Evolutionary conservation across 306 rosid genomes (phyloP).

Genomic region (Pachyrhizus erosus): DNA sequence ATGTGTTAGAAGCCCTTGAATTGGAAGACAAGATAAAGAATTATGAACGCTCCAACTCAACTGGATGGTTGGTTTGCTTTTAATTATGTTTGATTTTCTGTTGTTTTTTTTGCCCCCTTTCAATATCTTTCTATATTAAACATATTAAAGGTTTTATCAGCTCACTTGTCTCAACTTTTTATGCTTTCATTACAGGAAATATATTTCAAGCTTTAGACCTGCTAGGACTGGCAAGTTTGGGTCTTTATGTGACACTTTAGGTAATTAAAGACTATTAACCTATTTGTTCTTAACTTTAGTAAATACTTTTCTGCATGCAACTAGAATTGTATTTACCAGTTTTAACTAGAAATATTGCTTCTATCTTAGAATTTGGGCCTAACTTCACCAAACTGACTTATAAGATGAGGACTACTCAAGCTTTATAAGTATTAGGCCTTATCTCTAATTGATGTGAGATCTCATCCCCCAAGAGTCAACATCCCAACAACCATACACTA

Average conservation of each 20-base stretch:
- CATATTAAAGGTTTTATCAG: conserved; percentile 29
- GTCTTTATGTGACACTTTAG: conserved; percentile 65
- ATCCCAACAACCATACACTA: not conserved
- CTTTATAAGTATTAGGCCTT: not conserved
- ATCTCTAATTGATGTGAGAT: not conserved
- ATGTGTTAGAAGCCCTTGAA: conserved; percentile 82
- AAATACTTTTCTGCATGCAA: not conserved
- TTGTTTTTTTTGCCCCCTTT: not conserved
- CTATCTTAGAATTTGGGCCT: not conserved
- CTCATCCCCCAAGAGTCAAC: not conserved
- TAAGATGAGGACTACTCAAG: not conserved
- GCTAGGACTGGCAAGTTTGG: conserved; percentile 72
- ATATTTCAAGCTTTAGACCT: conserved; percentile 77
- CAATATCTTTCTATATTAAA: not conserved
- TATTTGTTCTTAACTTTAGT: conserved; percentile 29
- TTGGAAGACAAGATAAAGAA: conserved; percentile 84
- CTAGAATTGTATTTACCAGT: not conserved
- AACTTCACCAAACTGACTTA: not conserved
- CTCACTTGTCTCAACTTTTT: not conserved
- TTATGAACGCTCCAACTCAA: conserved; percentile 71
- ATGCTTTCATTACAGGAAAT: conserved; percentile 72
- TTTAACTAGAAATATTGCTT: conserved; percentile 19
- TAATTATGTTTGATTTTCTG: not conserved
- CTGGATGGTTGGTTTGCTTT: conserved; percentile 97
- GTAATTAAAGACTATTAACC: conserved; percentile 48